A percentile compares a stretch with the other conserved stretches of the same genome.
Evolutionary conservation across 768 basidiomycete genomes (phyloP).

Genomic region (Cytidiella melzeri): DNA sequence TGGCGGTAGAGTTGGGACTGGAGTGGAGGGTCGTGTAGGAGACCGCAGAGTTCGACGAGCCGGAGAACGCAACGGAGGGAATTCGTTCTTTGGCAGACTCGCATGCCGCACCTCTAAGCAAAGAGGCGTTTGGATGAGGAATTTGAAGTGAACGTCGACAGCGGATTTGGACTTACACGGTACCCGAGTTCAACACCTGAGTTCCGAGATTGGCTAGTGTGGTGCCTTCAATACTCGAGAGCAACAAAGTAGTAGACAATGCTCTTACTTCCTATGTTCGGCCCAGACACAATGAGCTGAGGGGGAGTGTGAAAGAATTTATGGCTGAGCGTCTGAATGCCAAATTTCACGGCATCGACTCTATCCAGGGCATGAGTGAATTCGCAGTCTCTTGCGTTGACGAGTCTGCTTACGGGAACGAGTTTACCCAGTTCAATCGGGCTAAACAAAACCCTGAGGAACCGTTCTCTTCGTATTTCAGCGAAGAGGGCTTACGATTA

Average conservation of each 20-base stretch:
- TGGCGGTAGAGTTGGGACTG: slow-evolving; percentile 28
- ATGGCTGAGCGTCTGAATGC: slow-evolving; percentile 11
- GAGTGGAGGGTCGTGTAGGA: slow-evolving; percentile 45
- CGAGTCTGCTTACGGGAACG: slow-evolving; percentile 30
- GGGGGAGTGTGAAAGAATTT: slow-evolving; percentile 4
- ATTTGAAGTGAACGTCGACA: neutral
- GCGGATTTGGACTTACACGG: slow-evolving; percentile 18
- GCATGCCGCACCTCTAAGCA: slow-evolving; percentile 40
- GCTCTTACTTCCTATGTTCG: slow-evolving; percentile 4
- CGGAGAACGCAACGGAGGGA: slow-evolving; percentile 46
- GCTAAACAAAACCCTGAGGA: slow-evolving; percentile 13
- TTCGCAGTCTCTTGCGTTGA: too few relatives aligned
- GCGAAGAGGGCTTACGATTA: slow-evolving; percentile 17
- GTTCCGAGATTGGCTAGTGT: slow-evolving; percentile 20
- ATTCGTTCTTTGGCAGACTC: slow-evolving; percentile 44
- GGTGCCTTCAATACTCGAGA: too few relatives aligned
- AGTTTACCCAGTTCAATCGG: slow-evolving; percentile 31
- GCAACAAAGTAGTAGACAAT: neutral
- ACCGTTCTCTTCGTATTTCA: neutral
- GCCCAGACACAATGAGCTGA: slow-evolving; percentile 12
- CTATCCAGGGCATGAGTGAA: neutral
- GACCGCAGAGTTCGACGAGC: slow-evolving; percentile 33
- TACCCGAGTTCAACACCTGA: slow-evolving; percentile 22
- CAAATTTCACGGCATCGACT: slow-evolving; percentile 5
- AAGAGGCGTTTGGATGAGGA: too few relatives aligned